Conservation (phyloP, 129 eudicot genomes). For the Lactuca sativa region DNA sequence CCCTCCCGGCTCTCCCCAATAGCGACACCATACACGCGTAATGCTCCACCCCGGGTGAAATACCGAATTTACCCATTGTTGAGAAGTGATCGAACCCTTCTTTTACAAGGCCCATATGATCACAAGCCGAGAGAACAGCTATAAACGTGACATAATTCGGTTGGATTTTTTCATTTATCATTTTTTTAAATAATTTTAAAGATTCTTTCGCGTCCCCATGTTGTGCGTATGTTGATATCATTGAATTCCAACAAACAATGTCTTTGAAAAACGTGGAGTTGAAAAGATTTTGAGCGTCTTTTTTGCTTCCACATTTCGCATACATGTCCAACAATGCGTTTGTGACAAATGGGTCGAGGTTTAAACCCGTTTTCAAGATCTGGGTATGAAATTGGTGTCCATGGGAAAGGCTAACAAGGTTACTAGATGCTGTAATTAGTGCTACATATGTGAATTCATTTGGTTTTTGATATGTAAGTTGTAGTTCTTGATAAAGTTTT, state of each 20-base stretch:
- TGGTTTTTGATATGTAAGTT: slow-evolving; percentile 34
- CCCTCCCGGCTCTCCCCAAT: slow-evolving; percentile 62
- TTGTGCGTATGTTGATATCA: slow-evolving; percentile 60
- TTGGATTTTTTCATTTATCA: slow-evolving; percentile 42
- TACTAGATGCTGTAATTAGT: slow-evolving; percentile 52
- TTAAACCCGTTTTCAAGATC: slow-evolving; percentile 44
- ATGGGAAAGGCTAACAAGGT: slow-evolving; percentile 49
- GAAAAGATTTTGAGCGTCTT: slow-evolving; percentile 50
- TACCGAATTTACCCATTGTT: slow-evolving; percentile 51
- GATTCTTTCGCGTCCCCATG: slow-evolving; percentile 71
- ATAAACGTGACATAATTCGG: slow-evolving; percentile 65
- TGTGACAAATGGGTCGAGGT: slow-evolving; percentile 51
- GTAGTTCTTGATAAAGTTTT: slow-evolving; percentile 50
- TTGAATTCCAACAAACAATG: slow-evolving; percentile 66
- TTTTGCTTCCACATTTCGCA: slow-evolving; percentile 67
- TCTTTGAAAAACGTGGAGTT: slow-evolving; percentile 40
- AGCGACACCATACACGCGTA: slow-evolving; percentile 71
- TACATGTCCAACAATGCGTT: slow-evolving; percentile 74
- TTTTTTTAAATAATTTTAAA: slow-evolving; percentile 41
- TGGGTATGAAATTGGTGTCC: slow-evolving; percentile 63
- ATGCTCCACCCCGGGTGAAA: slow-evolving; percentile 70
- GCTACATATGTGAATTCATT: slow-evolving; percentile 64
- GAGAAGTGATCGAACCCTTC: slow-evolving; percentile 47
- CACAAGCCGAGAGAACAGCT: slow-evolving; percentile 78
- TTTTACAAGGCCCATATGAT: slow-evolving; percentile 62